Conservation (phyloP, 805 yeast species). For the Maudiozyma bulderi region DNA sequence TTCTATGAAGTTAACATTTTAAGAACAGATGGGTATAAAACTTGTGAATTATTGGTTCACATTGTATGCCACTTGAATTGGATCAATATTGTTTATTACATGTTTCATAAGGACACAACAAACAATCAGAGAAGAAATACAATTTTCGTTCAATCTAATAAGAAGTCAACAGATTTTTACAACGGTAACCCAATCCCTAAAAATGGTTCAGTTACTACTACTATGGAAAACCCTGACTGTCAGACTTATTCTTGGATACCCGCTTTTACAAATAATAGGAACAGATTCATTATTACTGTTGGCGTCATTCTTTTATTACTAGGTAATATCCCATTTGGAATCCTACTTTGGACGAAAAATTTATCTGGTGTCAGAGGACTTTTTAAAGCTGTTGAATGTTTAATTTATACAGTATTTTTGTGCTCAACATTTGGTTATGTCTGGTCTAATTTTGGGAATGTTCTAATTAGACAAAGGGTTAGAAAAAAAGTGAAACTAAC, state of each 20-base stretch:
- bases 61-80: constrained; percentile 20
- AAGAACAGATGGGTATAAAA: constrained; percentile 10
- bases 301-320: constrained; percentile 8
- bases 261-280: constrained; percentile 11
- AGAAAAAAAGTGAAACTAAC: constrained; percentile 1
- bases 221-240: no score
- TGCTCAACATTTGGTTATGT: constrained; percentile 11
- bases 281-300: constrained; percentile 10
- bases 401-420: constrained; percentile 12
- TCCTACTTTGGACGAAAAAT: constrained; percentile 3
- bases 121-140: background rate
- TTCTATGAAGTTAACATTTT: constrained; percentile 24
- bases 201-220: background rate
- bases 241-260: constrained; percentile 5
- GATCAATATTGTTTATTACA: constrained; percentile 22
- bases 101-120: constrained; percentile 14
- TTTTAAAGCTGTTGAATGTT: constrained; percentile 7
- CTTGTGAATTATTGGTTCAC: constrained; percentile 10
- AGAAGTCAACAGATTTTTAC: background rate
- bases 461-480: constrained; percentile 14
- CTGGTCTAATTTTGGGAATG: constrained; percentile 19
- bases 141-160: background rate
- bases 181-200: no score
- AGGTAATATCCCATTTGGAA: constrained; percentile 10
- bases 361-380: background rate